phyloP scores from a whole-genome alignment of 306 rosid species.

The Cicer bijugum region DNA sequence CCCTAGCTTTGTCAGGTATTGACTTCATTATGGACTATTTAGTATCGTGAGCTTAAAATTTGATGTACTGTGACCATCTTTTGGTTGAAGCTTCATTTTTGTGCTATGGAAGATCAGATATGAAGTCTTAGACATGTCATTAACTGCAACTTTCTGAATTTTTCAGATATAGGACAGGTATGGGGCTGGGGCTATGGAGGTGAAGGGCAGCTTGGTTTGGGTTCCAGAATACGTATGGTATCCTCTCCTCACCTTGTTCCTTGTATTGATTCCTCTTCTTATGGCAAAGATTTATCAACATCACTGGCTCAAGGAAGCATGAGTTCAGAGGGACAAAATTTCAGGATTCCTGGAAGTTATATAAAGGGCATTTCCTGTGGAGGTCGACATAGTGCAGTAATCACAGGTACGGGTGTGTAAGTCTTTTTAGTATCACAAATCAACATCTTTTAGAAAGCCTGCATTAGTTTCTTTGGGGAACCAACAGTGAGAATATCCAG shows the following conservation, averaged over 20 bases:
- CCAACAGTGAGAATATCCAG: slow-evolving; percentile 31
- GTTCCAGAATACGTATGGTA: slow-evolving; percentile 92
- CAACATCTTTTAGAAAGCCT: slow-evolving; percentile 18
- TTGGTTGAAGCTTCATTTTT: slow-evolving; percentile 38
- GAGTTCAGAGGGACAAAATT: slow-evolving; percentile 63
- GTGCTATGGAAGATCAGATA: slow-evolving; percentile 38
- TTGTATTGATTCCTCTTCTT: slow-evolving; percentile 69
- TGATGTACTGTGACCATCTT: slow-evolving; percentile 25
- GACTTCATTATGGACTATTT: slow-evolving; percentile 20
- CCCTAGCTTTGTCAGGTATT: slow-evolving; percentile 82
- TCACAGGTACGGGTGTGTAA: slow-evolving; percentile 65
- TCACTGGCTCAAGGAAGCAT: slow-evolving; percentile 64
- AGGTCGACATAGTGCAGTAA: slow-evolving; percentile 93
- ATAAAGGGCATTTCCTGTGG: slow-evolving; percentile 89
- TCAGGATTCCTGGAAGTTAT: slow-evolving; percentile 76
- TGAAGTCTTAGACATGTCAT: slow-evolving; percentile 36
- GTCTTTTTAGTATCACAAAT: slow-evolving; percentile 35
- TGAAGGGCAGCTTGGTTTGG: slow-evolving; percentile 98
- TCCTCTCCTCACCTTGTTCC: slow-evolving; percentile 92
- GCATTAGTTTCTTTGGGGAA: slow-evolving; percentile 35
- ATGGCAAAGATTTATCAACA: slow-evolving; percentile 62
- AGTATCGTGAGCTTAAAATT: slow-evolving; percentile 14
- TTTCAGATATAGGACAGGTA: slow-evolving; percentile 92
- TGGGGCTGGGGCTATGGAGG: slow-evolving; percentile 99
- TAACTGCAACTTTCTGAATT: slow-evolving; percentile 49